phyloP scores from a whole-genome alignment of 2,329 filamentous ascomycete genomes.

The Metarhizium robertsii region DNA sequence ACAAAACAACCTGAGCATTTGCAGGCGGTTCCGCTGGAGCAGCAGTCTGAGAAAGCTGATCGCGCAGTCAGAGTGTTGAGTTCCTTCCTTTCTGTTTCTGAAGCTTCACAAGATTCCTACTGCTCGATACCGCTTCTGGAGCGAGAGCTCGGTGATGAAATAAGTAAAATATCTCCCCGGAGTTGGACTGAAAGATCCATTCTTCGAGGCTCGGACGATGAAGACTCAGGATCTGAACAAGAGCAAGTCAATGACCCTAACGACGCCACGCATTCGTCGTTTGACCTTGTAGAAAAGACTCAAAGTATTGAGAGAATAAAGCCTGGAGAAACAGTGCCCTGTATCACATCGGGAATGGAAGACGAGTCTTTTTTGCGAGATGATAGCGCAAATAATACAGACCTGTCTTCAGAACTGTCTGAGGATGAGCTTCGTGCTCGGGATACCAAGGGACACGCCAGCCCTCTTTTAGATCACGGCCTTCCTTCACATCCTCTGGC shows the following conservation, averaged over 20 bases:
- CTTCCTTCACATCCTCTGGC: conserved; percentile 25
- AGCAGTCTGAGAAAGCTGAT: conserved; percentile 13
- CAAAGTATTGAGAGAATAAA: conserved; percentile 39
- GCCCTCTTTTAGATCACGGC: conserved; percentile 7
- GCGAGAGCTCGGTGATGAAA: conserved; percentile 48
- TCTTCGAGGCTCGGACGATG: conserved; percentile 38
- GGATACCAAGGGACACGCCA: conserved; percentile 29
- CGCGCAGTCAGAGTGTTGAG: conserved; percentile 25
- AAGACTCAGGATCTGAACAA: conserved; percentile 15
- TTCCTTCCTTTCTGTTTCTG: conserved; percentile 47
- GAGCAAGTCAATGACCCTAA: conserved; percentile 8
- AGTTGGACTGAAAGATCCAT: conserved; percentile 47
- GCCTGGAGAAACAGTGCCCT: conserved; percentile 23
- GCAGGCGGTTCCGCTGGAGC: not conserved
- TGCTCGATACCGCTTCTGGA: conserved; percentile 70
- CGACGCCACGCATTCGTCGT: conserved; percentile 33
- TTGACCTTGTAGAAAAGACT: conserved; percentile 45
- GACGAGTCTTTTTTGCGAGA: conserved; percentile 41
- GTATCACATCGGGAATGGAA: conserved; percentile 12
- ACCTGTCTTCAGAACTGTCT: conserved; percentile 56
- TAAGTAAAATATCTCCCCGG: conserved; percentile 19
- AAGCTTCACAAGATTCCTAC: conserved; percentile 64
- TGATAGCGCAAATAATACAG: conserved; percentile 41
- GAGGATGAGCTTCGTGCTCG: conserved; percentile 34
- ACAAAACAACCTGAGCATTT: not conserved